Evolutionary conservation across 495 filamentous ascomycete genomes (phyloP), one percentile per base, ranked within the genome.

Genomic region (Aspergillus ostianus): DNA sequence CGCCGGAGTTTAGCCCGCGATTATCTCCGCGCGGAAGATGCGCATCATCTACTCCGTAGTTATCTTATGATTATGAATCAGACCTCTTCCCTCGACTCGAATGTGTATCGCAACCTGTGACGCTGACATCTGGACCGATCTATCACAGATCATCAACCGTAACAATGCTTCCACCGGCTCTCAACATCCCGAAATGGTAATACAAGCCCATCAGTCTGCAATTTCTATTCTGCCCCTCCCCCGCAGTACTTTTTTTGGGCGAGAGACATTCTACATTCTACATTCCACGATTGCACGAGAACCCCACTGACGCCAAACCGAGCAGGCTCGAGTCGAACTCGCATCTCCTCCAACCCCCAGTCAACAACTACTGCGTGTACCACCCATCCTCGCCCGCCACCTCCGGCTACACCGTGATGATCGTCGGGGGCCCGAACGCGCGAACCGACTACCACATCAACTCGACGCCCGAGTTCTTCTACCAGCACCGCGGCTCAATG

Each of bases 381-480:
- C 87, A 96, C 67, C 77, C 77, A 19, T 73, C 77, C 26, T 72
- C 68, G 2, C 69, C 75, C 8, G 65, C 67, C 3, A 79, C 76
- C 44, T 61, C 76, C 52, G 77, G 77, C 41, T 78, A 79, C 64
- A 80, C 77, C 3, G 77, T 80, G 6, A 80, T 80, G 91, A 92
- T 98, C 62, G 93, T 98, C 57, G 94, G 94, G 66, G 95, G 94
- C 15, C 94, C 94, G 56, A 98, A 98, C 73, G 91, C 91, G 17
- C 87, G 94, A 61, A 96, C 92, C 53, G 95, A 98, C 81, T 98
- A 96, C 79, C 94, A 98, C 81, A 96, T 98, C 80, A 98, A 98
- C 79, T 78, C 86, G 53, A 98, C 94, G 0, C 86, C 94, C 7
- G 94, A 98, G 68, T 98, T 92, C 85, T 98, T 98, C 83, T 98